Conservation (phyloP, 1,284 basidiomycete species). For the Pseudozyma hubeiensis region DNA sequence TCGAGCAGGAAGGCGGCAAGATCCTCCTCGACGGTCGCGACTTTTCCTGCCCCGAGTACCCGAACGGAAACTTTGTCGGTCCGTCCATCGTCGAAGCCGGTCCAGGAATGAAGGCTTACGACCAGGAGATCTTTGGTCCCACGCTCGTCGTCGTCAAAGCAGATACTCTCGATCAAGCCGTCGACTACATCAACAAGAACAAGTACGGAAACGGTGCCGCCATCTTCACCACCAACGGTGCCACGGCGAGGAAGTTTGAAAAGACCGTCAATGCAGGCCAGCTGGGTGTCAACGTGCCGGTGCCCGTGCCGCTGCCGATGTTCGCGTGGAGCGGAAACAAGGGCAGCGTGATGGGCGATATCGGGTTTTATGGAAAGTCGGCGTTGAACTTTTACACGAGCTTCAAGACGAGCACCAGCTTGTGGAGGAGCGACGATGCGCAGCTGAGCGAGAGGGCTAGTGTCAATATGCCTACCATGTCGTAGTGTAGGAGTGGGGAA, state of each 20-base stretch:
- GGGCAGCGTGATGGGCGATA: slow-evolving; percentile 81
- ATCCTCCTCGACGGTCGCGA: slow-evolving; percentile 88
- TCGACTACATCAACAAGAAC: slow-evolving; percentile 70
- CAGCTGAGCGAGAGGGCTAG: slow-evolving; percentile 46
- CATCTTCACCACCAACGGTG: slow-evolving; percentile 96
- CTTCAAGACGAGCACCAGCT: slow-evolving; percentile 55
- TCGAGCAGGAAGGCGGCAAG: slow-evolving; percentile 83
- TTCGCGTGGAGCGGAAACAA: slow-evolving; percentile 93
- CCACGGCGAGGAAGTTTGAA: slow-evolving; percentile 94
- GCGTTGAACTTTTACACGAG: slow-evolving; percentile 62
- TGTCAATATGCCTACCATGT: slow-evolving; percentile 66
- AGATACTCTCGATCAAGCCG: slow-evolving; percentile 89
- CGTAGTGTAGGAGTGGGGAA: not conserved
- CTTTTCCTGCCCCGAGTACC: slow-evolving; percentile 79
- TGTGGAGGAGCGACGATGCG: slow-evolving; percentile 58
- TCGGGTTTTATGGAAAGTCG: slow-evolving; percentile 61
- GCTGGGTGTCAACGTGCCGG: slow-evolving; percentile 83
- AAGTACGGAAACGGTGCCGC: slow-evolving; percentile 85
- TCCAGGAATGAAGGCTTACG: slow-evolving; percentile 86
- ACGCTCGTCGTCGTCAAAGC: slow-evolving; percentile 84
- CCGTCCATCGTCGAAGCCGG: slow-evolving; percentile 88
- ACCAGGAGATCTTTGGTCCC: slow-evolving; percentile 89
- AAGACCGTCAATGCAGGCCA: slow-evolving; percentile 89
- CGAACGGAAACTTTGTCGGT: slow-evolving; percentile 93
- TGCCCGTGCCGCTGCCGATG: slow-evolving; percentile 84